These are phyloP conservation scores for Nakaseomyces delphensis DNA, from an alignment of 1,139 yeast species.

Conservation along the genomic window DNA sequence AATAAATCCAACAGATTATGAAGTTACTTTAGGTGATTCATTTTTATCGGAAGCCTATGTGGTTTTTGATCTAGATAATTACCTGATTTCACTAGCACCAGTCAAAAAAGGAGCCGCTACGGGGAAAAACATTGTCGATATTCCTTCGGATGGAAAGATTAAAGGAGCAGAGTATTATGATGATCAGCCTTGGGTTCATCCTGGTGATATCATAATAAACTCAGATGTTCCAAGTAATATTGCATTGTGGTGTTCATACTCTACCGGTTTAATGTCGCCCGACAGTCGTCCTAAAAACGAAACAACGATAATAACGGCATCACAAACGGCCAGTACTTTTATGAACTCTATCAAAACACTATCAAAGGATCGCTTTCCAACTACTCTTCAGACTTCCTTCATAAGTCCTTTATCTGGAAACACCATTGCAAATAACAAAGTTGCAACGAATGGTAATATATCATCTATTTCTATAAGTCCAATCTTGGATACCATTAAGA, in stretches of 20 bases:
- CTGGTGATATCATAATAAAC: not conserved
- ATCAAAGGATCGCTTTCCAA: too few relatives aligned
- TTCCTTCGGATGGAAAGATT: constrained; percentile 17
- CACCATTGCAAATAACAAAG: too few relatives aligned
- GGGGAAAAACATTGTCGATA: constrained; percentile 9
- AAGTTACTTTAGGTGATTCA: constrained; percentile 57
- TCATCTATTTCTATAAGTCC: too few relatives aligned
- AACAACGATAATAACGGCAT: too few relatives aligned
- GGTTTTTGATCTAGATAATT: constrained; percentile 65
- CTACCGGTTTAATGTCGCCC: too few relatives aligned
- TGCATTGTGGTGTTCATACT: not conserved
- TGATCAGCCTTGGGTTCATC: constrained; percentile 16
- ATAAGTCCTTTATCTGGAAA: too few relatives aligned
- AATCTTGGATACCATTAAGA: not conserved
- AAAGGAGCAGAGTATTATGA: constrained; percentile 16
- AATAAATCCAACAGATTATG: constrained; percentile 28
- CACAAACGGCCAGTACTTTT: too few relatives aligned
- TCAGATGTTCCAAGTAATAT: not conserved
- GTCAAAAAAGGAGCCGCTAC: constrained; percentile 31
- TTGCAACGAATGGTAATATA: too few relatives aligned
- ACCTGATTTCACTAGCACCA: constrained; percentile 55
- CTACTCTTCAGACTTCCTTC: too few relatives aligned
- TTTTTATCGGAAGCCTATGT: constrained; percentile 65
- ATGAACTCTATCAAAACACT: too few relatives aligned
- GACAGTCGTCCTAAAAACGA: too few relatives aligned